A percentile compares a stretch with the other conserved stretches of the same genome.
phyloP scores from a whole-genome alignment of 2,329 filamentous ascomycete species.

The Coleophoma eucalyptorum region DNA sequence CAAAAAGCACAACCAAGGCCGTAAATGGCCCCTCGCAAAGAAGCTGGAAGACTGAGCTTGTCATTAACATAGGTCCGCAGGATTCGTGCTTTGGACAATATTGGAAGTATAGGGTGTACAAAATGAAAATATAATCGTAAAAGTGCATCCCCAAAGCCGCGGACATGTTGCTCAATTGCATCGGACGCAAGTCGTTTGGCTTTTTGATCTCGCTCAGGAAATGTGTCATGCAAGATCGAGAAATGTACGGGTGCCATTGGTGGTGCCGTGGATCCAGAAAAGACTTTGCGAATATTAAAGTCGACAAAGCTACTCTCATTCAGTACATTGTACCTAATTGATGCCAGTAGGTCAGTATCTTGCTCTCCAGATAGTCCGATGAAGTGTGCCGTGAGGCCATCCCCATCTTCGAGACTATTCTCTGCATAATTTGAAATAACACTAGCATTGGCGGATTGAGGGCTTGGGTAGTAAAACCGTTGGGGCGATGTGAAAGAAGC shows the following conservation, averaged over 20 bases:
- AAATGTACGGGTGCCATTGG: constrained; percentile 41
- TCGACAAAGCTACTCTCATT: constrained; percentile 39
- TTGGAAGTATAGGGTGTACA: constrained; percentile 39
- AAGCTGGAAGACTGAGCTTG: constrained; percentile 37
- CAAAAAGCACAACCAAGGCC: constrained; percentile 40
- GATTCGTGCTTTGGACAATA: constrained; percentile 41
- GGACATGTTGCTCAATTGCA: constrained; percentile 37
- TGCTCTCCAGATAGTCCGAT: constrained; percentile 42
- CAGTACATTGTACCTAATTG: constrained; percentile 41
- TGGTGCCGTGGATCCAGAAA: constrained; percentile 28
- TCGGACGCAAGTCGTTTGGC: constrained; percentile 35
- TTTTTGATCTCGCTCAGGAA: constrained; percentile 37
- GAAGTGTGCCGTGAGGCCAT: constrained; percentile 37
- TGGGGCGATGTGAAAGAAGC: neutral
- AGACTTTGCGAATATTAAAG: constrained; percentile 39
- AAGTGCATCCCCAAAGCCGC: constrained; percentile 34
- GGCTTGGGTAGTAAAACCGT: constrained; percentile 1
- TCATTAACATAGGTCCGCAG: constrained; percentile 33
- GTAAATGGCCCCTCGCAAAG: constrained; percentile 40
- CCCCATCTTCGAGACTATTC: constrained; percentile 38
- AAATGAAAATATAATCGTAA: constrained; percentile 41
- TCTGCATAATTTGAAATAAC: constrained; percentile 7
- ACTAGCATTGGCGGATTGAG: constrained; percentile 3
- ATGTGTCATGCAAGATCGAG: constrained; percentile 38
- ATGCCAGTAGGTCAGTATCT: constrained; percentile 41